phyloP scores from a whole-genome alignment of 2,329 filamentous ascomycete species.

The Aspergillus neoniger region DNA sequence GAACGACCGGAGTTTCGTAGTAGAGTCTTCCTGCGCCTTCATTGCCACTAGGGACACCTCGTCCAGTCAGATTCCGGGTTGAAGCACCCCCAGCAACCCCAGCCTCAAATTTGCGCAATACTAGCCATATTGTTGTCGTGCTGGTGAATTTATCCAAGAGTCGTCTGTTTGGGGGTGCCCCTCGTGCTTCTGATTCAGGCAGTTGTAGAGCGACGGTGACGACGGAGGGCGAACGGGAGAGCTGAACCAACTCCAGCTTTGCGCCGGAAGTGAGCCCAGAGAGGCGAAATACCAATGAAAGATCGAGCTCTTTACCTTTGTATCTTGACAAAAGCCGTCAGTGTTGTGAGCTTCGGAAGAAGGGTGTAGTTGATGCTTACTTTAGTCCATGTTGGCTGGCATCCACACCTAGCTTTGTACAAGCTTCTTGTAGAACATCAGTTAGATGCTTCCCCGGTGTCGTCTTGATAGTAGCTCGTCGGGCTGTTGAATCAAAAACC shows the following conservation, averaged over 20 bases:
- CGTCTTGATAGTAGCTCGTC: slow-evolving; percentile 79
- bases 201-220: slow-evolving; percentile 89
- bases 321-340: slow-evolving; percentile 53
- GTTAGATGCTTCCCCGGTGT: slow-evolving; percentile 77
- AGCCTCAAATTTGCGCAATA: slow-evolving; percentile 87
- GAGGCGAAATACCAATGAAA: slow-evolving; percentile 80
- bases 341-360: slow-evolving; percentile 11
- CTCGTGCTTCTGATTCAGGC: slow-evolving; percentile 67
- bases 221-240: slow-evolving; percentile 79
- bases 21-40: slow-evolving; percentile 72
- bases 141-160: slow-evolving; percentile 84
- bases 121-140: slow-evolving; percentile 83
- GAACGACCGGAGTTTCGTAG: slow-evolving; percentile 83
- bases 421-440: slow-evolving; percentile 85
- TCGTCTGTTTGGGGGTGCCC: slow-evolving; percentile 62
- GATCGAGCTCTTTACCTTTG: slow-evolving; percentile 81
- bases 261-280: slow-evolving; percentile 82
- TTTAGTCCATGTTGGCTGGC: slow-evolving; percentile 78
- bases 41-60: slow-evolving; percentile 67
- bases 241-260: slow-evolving; percentile 86
- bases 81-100: slow-evolving; percentile 62
- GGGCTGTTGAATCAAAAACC: slow-evolving; percentile 78
- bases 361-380: slow-evolving; percentile 49
- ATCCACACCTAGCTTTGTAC: slow-evolving; percentile 73
- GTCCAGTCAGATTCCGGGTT: slow-evolving; percentile 78